A percentile compares a stretch with the other conserved stretches of the same genome.
phyloP scores from a whole-genome alignment of 495 filamentous ascomycete genomes.

The Penicillium pulvis region DNA sequence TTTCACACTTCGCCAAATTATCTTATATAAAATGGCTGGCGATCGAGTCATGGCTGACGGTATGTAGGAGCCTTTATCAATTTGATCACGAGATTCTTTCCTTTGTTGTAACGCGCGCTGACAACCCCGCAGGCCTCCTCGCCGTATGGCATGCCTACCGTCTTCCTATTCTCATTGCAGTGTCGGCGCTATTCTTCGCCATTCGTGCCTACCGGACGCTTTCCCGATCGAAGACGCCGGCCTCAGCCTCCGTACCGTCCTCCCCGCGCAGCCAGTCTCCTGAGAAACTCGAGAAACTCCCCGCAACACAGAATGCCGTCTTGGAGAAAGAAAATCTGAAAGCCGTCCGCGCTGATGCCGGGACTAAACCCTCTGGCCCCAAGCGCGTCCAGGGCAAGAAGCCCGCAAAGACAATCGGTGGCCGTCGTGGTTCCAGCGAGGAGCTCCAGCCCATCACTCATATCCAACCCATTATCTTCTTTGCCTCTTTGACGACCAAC shows the following conservation, averaged over 20 bases:
- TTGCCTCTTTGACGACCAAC: slow-evolving; percentile 77
- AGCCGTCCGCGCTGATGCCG: slow-evolving; percentile 8
- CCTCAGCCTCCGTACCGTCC: slow-evolving; percentile 36
- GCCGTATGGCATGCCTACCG: slow-evolving; percentile 46
- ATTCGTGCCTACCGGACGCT: slow-evolving; percentile 29
- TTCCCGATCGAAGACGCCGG: slow-evolving; percentile 30
- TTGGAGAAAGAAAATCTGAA: slow-evolving; percentile 14
- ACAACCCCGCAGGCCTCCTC: slow-evolving; percentile 29
- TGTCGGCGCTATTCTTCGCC: slow-evolving; percentile 28
- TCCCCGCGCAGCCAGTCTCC: slow-evolving; percentile 38
- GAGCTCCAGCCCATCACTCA: slow-evolving; percentile 19
- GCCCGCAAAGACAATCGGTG: slow-evolving; percentile 30
- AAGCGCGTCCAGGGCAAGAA: slow-evolving; percentile 46
- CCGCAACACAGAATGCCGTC: not conserved
- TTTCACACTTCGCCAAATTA: not conserved
- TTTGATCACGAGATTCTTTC: not conserved
- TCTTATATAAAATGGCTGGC: not conserved
- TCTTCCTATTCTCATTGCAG: slow-evolving; percentile 35
- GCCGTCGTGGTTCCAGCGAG: slow-evolving; percentile 24
- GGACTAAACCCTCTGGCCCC: slow-evolving; percentile 31
- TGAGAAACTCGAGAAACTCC: slow-evolving; percentile 30
- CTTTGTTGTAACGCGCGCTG: not conserved
- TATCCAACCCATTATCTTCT: slow-evolving; percentile 84
- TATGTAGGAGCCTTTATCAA: not conserved
- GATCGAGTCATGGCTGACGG: not conserved